These are phyloP conservation scores for Sclerotinia borealis DNA, from an alignment of 2,329 filamentous ascomycete genomes.

Conservation along the genomic window DNA sequence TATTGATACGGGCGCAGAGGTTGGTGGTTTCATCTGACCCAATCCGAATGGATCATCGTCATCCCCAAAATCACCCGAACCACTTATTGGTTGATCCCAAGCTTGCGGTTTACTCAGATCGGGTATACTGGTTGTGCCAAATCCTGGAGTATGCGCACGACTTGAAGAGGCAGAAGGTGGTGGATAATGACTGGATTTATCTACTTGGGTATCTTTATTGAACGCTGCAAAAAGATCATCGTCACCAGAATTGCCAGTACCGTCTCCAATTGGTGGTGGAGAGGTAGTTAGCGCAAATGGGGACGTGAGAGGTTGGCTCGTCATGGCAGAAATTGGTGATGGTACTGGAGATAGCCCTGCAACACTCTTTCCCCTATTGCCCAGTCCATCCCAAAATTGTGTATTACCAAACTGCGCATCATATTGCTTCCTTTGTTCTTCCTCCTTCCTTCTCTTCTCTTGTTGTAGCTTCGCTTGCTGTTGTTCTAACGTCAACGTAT, in stretches of 20 bases:
- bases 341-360: conserved; percentile 40
- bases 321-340: conserved; percentile 43
- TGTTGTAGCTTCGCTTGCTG: conserved; percentile 63
- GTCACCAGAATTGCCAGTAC: conserved; percentile 38
- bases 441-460: conserved; percentile 66
- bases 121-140: conserved; percentile 34
- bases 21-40: conserved; percentile 45
- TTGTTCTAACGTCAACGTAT: conserved; percentile 72
- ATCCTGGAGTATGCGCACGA: conserved; percentile 39
- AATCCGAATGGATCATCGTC: conserved; percentile 88
- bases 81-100: conserved; percentile 38
- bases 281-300: conserved; percentile 28
- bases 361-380: conserved; percentile 41
- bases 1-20: conserved; percentile 27
- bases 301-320: conserved; percentile 31
- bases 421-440: conserved; percentile 62
- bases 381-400: conserved; percentile 71
- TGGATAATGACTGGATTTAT: conserved; percentile 60
- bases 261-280: conserved; percentile 36
- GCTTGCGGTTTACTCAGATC: conserved; percentile 50
- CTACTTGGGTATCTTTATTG: conserved; percentile 59
- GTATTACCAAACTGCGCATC: conserved; percentile 73
- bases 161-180: conserved; percentile 41
- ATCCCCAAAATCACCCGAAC: conserved; percentile 38
- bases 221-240: conserved; percentile 64